Base-by-base conservation (phyloP, 78 protist species). In the Bodo saltans region DNA sequence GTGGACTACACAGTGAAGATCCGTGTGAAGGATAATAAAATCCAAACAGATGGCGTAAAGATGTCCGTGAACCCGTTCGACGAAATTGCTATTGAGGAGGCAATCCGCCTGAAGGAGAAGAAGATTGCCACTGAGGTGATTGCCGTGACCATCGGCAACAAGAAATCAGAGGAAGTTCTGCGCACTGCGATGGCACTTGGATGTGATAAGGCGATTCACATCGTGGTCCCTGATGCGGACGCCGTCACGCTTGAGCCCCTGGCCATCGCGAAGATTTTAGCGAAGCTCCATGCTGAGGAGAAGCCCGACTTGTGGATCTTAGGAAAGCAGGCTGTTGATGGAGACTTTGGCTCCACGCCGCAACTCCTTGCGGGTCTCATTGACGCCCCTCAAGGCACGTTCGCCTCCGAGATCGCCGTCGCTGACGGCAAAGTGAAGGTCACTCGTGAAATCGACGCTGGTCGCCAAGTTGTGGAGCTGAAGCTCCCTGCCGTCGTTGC, bases 251-350 rank as follows among this genome's bases (percentile, higher is more conserved):
- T 93, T 2, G 92, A 94, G 72, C 96, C 99, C 34, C 88, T 95
- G 3, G 79, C 72, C 34, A 96, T 95, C 11, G 98, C 99, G 32
- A 94, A 94, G 87, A 52, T 95, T 21, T 52, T 97, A 41, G 37
- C 68, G 34, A 82, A 87, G 79, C 60, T 97, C 39, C 92, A 47
- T 0, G 89, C 88, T 42, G 72, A 82, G 34, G 91, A 90, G 70
- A 0, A 30, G 72, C 35, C 74, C 29, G 60, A 75, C 71, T 34
- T 79, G 32, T 40, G 25, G 81, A 4, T 85, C 47, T 1, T 91
- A 21, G 98, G 99, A 41, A 95, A 95, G 88, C 99, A 97, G 91
- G 96, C 98, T 40, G 95, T 97, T 38, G 99, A 97, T 52, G 98
- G 88, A 74, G 99, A 97, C 75, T 25, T 67, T 86, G 91, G 92